A percentile compares a stretch with the other conserved stretches of the same genome.
Conservation (phyloP, 495 filamentous ascomycete genomes). For the Penicillium ucsense region DNA sequence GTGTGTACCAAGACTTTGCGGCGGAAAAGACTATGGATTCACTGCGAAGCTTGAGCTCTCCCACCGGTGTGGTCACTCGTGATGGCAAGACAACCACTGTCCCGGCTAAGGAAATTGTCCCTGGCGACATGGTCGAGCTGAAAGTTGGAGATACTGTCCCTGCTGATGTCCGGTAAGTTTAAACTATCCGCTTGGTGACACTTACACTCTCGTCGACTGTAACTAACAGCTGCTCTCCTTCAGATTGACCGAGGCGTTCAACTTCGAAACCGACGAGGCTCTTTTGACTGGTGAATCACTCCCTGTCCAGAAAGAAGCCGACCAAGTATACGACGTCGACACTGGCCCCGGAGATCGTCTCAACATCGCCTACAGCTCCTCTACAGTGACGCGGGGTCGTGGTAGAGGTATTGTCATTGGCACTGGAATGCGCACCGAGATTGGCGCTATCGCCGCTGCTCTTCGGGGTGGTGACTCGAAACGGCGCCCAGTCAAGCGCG, state of each 20-base stretch:
- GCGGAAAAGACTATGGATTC: conserved; percentile 74
- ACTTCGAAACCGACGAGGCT: conserved; percentile 66
- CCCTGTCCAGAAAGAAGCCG: conserved; percentile 53
- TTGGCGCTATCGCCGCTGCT: conserved; percentile 58
- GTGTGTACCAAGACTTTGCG: conserved; percentile 61
- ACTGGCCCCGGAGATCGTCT: conserved; percentile 58
- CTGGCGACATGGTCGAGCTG: conserved; percentile 59
- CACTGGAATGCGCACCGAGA: conserved; percentile 63
- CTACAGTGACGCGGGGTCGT: conserved; percentile 62
- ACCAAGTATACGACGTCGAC: conserved; percentile 33
- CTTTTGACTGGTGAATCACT: conserved; percentile 69
- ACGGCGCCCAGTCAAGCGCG: conserved; percentile 47
- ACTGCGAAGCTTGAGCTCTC: conserved; percentile 51
- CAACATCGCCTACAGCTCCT: conserved; percentile 64
- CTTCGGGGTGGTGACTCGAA: conserved; percentile 40
- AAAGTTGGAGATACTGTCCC: conserved; percentile 81
- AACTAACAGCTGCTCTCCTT: not conserved
- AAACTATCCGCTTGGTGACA: not conserved
- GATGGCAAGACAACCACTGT: conserved; percentile 43
- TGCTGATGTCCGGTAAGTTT: conserved; percentile 48
- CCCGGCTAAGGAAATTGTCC: conserved; percentile 46
- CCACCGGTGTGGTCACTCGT: conserved; percentile 49
- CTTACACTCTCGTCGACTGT: conserved; percentile 1
- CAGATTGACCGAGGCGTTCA: conserved; percentile 55
- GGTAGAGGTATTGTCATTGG: conserved; percentile 60